These are phyloP conservation scores for Coccomyxa subellipsoidea DNA, from an alignment of 163 green algal genomes.

Conservation along the genomic window DNA sequence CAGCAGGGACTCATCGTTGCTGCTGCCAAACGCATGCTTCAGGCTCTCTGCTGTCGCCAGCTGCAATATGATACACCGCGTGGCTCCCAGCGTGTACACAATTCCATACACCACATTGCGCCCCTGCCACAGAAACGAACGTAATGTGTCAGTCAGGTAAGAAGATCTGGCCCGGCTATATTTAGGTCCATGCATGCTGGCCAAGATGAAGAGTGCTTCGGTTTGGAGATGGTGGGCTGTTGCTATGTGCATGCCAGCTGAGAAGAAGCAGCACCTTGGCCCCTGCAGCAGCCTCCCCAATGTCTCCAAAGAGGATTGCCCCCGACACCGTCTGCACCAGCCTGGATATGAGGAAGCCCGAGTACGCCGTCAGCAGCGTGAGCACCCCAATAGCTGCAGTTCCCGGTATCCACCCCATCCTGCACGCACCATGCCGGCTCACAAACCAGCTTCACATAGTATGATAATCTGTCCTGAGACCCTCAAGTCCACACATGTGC, in stretches of 20 bases:
- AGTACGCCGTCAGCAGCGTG: constrained; percentile 37
- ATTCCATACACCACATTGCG: constrained; percentile 39
- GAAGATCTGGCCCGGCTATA: too few relatives aligned
- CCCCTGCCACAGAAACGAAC: too few relatives aligned
- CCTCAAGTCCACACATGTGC: too few relatives aligned
- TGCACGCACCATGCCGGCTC: not conserved
- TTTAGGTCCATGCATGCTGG: too few relatives aligned
- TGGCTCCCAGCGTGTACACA: constrained; percentile 52
- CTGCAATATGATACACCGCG: constrained; percentile 56
- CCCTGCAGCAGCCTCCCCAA: constrained; percentile 44
- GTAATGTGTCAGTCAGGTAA: too few relatives aligned
- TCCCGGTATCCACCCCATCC: constrained; percentile 13
- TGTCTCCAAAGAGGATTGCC: constrained; percentile 51
- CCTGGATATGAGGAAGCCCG: constrained; percentile 38
- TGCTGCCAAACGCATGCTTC: constrained; percentile 10
- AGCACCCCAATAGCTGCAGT: not conserved
- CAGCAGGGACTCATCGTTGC: not conserved
- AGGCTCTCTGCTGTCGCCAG: constrained; percentile 41
- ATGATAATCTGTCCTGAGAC: too few relatives aligned
- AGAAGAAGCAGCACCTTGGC: constrained; percentile 3
- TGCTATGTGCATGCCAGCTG: not conserved
- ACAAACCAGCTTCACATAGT: too few relatives aligned
- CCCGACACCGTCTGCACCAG: constrained; percentile 29
- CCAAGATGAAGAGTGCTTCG: not conserved
- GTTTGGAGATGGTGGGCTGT: not conserved